These are phyloP conservation scores for Anthostomella pinea DNA, from an alignment of 2,329 filamentous ascomycete species.

Conservation along the genomic window DNA sequence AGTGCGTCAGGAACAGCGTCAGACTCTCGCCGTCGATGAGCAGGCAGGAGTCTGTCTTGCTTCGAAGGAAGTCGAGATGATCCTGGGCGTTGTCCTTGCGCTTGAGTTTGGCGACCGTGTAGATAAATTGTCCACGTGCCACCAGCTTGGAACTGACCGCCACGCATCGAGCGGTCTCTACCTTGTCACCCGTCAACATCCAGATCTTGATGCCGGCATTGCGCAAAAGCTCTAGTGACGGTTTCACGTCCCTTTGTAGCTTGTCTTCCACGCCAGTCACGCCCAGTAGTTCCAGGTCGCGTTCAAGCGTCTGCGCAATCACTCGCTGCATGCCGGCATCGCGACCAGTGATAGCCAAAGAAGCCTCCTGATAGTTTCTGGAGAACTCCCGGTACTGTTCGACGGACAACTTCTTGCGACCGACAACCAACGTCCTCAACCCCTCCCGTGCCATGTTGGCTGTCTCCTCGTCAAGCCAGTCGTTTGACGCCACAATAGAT, in stretches of 20 bases:
- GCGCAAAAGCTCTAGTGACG: conserved; percentile 87
- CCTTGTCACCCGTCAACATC: conserved; percentile 99
- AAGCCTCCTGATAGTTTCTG: conserved; percentile 71
- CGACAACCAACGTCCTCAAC: conserved; percentile 87
- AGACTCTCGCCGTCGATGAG: conserved; percentile 94
- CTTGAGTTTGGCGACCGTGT: conserved; percentile 84
- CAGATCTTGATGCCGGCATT: conserved; percentile 99
- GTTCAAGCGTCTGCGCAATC: conserved; percentile 78
- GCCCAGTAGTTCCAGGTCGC: conserved; percentile 86
- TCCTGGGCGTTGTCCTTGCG: conserved; percentile 83
- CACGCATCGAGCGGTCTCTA: conserved; percentile 94
- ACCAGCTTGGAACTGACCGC: conserved; percentile 94
- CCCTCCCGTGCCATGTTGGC: conserved; percentile 99
- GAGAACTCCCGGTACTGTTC: conserved; percentile 82
- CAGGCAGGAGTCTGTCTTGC: conserved; percentile 82
- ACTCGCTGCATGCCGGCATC: conserved; percentile 80
- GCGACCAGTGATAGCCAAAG: conserved; percentile 73
- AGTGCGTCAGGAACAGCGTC: conserved; percentile 76
- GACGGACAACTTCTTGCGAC: conserved; percentile 78
- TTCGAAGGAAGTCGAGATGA: conserved; percentile 81
- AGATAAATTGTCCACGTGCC: conserved; percentile 89
- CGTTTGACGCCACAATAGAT: conserved; percentile 90
- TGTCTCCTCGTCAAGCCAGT: conserved; percentile 98
- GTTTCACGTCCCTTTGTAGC: conserved; percentile 91
- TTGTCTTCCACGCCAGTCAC: conserved; percentile 98